Base-by-base conservation (phyloP, 495 filamentous ascomycete genomes). In the Cercophora samala region DNA sequence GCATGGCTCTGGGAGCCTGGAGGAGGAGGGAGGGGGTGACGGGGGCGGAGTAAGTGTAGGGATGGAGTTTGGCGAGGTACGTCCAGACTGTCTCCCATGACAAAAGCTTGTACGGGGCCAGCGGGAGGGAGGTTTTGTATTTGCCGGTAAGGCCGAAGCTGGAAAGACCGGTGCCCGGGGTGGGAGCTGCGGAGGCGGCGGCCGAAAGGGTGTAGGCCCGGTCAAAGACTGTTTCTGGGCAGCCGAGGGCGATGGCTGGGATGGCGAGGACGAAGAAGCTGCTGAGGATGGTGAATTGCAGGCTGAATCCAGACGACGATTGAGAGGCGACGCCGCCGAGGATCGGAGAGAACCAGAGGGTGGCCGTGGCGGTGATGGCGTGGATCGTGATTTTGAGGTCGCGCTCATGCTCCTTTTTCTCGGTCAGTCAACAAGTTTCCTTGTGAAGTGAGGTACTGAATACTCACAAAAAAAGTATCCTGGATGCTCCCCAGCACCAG, bases 381-480 rank as follows among this genome's bases (percentile, higher is more conserved):
- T 82, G 75, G 19, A 80, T 66, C 25, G 80, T 70, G 29, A 80
- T 71, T 29, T 76, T 75, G 1, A 72, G 26, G 53, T 72, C 67
- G 29, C 82, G 75, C 63, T 85, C 79, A 64, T 85, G 82, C 66
- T 83, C 80, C 83, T 85, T 21, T 4, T 62, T 25, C 53, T 23
- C 60, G 53, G 53, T 77, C 25, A 71, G 75, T 71, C 59, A n/a
- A 62, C 59, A 53, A 17, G 32, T 42, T 37, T 29, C 51, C 22
- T 15, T 4, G n/a, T 64, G 19, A 3, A 19, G 21, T 29, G 55
- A n/a, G 26, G 5, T 37, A 62, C 26, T 5, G 26, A 13, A 29
- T n/a, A 70, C 81, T 73, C 69, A 85, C 83, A 69, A 83, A 85
- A 68, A 78, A 86, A 1, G 81, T 82, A 65, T 86, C 83, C 56